A percentile compares a stretch with the other conserved stretches of the same genome.
Conservation (phyloP, 2,329 filamentous ascomycete genomes). For the Cordyceps cicadae region DNA sequence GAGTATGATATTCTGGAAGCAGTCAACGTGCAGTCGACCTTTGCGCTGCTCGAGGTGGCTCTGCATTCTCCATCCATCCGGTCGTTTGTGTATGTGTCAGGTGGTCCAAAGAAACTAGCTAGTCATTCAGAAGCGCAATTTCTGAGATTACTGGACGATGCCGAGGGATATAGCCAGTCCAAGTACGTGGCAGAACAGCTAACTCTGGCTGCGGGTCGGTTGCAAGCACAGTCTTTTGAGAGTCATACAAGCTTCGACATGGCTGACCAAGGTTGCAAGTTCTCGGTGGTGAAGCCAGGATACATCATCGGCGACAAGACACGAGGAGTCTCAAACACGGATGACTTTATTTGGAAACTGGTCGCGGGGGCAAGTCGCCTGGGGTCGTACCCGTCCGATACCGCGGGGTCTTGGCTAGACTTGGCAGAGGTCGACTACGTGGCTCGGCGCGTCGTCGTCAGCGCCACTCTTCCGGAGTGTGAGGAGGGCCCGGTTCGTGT, state of each 20-base stretch:
- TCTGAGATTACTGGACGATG: neutral
- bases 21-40: constrained; percentile 54
- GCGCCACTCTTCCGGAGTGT: no score
- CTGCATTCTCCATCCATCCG: no score
- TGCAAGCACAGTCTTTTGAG: neutral
- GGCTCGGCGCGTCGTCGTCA: no score
- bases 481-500: no score
- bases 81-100: neutral
- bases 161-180: neutral
- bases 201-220: neutral
- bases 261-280: neutral
- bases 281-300: no score
- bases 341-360: no score
- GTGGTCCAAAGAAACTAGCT: neutral
- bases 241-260: neutral
- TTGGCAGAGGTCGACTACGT: no score
- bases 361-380: no score
- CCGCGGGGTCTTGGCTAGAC: no score
- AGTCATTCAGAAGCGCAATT: neutral
- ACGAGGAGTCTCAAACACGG: no score
- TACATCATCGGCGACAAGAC: no score
- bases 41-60: constrained; percentile 15
- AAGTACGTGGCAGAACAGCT: neutral
- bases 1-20: constrained; percentile 63
- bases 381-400: no score